A percentile compares a stretch with the other conserved stretches of the same genome.
These are phyloP conservation scores for Saccharomycodes ludwigii DNA, from an alignment of 805 yeast species.

Conservation along the genomic window DNA sequence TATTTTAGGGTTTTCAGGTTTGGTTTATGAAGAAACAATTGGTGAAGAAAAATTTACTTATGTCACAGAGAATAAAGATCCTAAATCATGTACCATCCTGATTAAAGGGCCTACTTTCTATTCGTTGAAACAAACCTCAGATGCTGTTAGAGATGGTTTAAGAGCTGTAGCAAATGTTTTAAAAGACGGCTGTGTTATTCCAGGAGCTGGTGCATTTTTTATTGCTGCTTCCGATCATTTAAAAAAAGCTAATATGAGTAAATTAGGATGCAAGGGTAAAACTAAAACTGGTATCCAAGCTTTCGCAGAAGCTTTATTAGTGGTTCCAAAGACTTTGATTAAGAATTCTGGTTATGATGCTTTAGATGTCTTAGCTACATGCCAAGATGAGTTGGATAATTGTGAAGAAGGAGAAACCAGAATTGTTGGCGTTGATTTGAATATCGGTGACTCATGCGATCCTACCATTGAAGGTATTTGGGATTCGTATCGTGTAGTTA, in stretches of 20 bases:
- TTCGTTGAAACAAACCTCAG: slow-evolving; percentile 83
- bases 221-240: slow-evolving; percentile 68
- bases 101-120: slow-evolving; percentile 91
- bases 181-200: slow-evolving; percentile 73
- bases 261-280: slow-evolving; percentile 64
- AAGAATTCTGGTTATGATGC: slow-evolving; percentile 91
- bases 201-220: slow-evolving; percentile 97
- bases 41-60: slow-evolving; percentile 98
- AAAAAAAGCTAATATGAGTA: slow-evolving; percentile 33
- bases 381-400: slow-evolving; percentile 52
- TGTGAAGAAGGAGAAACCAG: slow-evolving; percentile 62
- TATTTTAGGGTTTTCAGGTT: slow-evolving; percentile 78
- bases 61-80: slow-evolving; percentile 80
- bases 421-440: slow-evolving; percentile 81
- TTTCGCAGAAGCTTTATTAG: slow-evolving; percentile 81
- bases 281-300: slow-evolving; percentile 85
- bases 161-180: slow-evolving; percentile 89
- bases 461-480: slow-evolving; percentile 90
- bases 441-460: slow-evolving; percentile 90
- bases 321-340: slow-evolving; percentile 86
- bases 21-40: slow-evolving; percentile 80
- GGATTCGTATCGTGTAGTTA: slow-evolving; percentile 89
- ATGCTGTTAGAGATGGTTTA: slow-evolving; percentile 94
- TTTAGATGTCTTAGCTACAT: slow-evolving; percentile 74
- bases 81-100: slow-evolving; percentile 81